Base-by-base conservation (phyloP, 2,329 filamentous ascomycete genomes). In the Fusarium bulbicola region DNA sequence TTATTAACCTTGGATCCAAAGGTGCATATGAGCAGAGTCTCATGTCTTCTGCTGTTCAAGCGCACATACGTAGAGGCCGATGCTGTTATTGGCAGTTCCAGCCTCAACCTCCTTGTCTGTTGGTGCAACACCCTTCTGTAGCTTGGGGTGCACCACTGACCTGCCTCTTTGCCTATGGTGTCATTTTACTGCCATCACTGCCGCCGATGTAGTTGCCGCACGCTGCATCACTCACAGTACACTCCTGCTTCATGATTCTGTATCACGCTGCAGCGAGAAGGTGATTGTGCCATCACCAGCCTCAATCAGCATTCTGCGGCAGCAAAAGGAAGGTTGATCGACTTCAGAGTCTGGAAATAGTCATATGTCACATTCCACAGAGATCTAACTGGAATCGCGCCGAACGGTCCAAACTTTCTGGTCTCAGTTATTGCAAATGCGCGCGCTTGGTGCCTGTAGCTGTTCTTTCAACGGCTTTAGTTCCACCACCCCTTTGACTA, bases 361-460 rank as follows among this genome's bases (percentile, higher is more conserved):
- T 86, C 85, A 86, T 83, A 83, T 86, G 79, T 77, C 81, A 87
- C 86, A 85, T 77, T 63, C 60, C 58, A 78, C 76, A 78, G 59
- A 86, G 85, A 87, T 87, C 85, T 85, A 76, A 70, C 84, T 85
- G 77, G 74, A 74, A 76, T 74, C 68, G 42, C 65, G 49, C 72
- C 72, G 74, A 75, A 68, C 61, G 65, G 69, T 59, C 52, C 57
- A 71, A 68, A 67, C 34, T 63, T 54, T 50, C 32, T 52, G 60
- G 66, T 37, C 59, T 68, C 70, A 54, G 59, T 43, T 54, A 57
- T 68, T 68, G 56, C 68, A 65, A 65, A 65, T 54, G 47, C 68
- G 66, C 34, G 66, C 73, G 56, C 71, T 70, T 71, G 66, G 63
- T 71, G 56, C 47, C 64, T 61, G 60, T 63, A 53, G 62, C 56